Base-by-base conservation (phyloP, 495 filamentous ascomycete species). In the Chaetomidium leptoderma region DNA sequence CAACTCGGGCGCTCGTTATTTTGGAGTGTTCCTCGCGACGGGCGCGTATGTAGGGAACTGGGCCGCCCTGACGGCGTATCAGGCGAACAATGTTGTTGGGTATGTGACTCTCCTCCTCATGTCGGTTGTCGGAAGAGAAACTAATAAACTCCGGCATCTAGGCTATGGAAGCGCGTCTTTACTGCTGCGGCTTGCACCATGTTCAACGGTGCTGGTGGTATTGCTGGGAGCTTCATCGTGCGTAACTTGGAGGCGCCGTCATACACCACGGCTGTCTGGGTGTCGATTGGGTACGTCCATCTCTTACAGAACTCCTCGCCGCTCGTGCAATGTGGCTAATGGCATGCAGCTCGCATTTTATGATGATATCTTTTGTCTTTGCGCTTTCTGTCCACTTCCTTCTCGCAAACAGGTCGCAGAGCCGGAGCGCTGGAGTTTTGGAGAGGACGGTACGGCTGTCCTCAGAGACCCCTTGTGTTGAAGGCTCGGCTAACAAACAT, bases 21-120 rank as follows among this genome's bases (percentile, higher is more conserved):
- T 89, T 21, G 88, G 88, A 3, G 85, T 85, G 0, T 91, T 83
- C 66, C 78, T 92, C 2, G 85, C 87, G 0, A 91, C 87, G 0
- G 88, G 88, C 0, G 87, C 88, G 0, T 92, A 91, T 61, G 79
- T 92, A 4, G 83, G 81, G 4, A 92, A 92, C 59, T 92, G 88
- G 87, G 87, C 87, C 0, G 88, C 87, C 3, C 70, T 91, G 52
- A 88, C 83, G 61, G 82, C 86, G 0, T 91, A 86, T 60, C 84
- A 87, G 62, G 81, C 83, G 3, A 88, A 85, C 63, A 90, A 90
- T 64, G 81, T 89, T 27, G 80, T 79, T 10, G 83, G 66, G 63
- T 68, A 62, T 26, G 58, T 56, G n/a, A n/a, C n/a, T 32, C 7
- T 14, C 8, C 21, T 35, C 3, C 17, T 23, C 13, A 1, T 13